Base-by-base conservation (phyloP, 2,329 filamentous ascomycete species). In the Basipetospora chlamydospora region DNA sequence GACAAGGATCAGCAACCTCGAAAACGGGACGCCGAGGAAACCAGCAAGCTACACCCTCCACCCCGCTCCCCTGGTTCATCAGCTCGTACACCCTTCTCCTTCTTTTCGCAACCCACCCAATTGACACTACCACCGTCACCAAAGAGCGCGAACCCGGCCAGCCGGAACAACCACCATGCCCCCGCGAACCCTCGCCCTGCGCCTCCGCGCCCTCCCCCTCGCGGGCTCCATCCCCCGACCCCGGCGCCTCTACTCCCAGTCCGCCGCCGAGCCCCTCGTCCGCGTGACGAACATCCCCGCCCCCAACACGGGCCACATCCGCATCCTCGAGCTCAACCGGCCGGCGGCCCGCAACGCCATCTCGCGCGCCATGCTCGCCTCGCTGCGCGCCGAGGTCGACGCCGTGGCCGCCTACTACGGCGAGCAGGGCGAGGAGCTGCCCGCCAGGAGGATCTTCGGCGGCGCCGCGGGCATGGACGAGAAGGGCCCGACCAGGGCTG, bases 321-420 rank as follows among this genome's bases (percentile, higher is more conserved):
- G 85, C 41, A 70, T 96, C 44, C 74, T 96, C 39, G 80, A 88
- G 42, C 71, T 98, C 46, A 90, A 95, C 61, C 73, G 86, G 4
- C 86, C 86, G 1, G 57, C 71, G 7, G 80, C 87, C 25, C 81
- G 88, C 50, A 98, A 98, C 58, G 90, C 90, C 46, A 82, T 98
- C 52, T 96, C 87, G 1, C 70, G 66, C 40, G 73, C 77, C 39
- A 67, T 98, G 26, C 70, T 98, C 35, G 59, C 72, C 4, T 70
- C 79, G 33, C 67, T 98, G 39, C 70, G 72, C 35, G 65, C 70
- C 28, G 73, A 94, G 50, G 67, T 96, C 39, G 71, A 84, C 47
- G 68, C 70, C 42, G 69, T 96, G 31, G 73, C 80, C 39, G 61
- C 56, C 7, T 78, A 79, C 46, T 78, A 78, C 45, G 67, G 67